Conservation (phyloP, 495 filamentous ascomycete species). For the Penicillium dipodomyicola region DNA sequence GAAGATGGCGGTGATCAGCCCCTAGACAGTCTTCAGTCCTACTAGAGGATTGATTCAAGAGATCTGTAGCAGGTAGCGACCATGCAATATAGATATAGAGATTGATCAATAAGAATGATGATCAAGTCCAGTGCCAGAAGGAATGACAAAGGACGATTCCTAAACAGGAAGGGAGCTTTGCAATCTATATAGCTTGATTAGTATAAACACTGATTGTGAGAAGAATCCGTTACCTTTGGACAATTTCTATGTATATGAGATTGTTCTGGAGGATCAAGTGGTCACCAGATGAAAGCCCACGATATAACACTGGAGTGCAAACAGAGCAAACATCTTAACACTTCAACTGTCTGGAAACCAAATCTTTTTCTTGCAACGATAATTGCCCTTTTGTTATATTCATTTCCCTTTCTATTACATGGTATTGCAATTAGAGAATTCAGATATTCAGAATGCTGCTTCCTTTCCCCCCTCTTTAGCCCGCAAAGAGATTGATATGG, state of each 20-base stretch:
- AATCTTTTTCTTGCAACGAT: no score
- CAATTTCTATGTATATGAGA: slow-evolving; percentile 1
- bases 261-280: background rate
- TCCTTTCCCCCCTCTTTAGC: no score
- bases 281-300: background rate
- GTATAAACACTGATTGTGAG: background rate
- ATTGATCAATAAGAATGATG: background rate
- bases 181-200: slow-evolving; percentile 4
- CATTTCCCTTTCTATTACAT: no score
- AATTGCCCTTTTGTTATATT: no score
- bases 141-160: background rate
- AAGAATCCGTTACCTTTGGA: background rate
- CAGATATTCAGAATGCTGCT: no score
- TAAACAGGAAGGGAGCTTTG: background rate
- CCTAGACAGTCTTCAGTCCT: background rate
- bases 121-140: background rate
- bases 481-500: no score
- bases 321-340: slow-evolving; percentile 9
- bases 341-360: no score
- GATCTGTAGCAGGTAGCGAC: background rate
- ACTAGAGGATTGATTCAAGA: background rate
- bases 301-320: slow-evolving; percentile 3
- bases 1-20: background rate
- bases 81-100: slow-evolving; percentile 3
- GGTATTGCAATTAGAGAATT: no score